Evolutionary conservation across 768 basidiomycete species (phyloP), one percentile per base, ranked within the genome.

Genomic region (Lentinula lateritia): DNA sequence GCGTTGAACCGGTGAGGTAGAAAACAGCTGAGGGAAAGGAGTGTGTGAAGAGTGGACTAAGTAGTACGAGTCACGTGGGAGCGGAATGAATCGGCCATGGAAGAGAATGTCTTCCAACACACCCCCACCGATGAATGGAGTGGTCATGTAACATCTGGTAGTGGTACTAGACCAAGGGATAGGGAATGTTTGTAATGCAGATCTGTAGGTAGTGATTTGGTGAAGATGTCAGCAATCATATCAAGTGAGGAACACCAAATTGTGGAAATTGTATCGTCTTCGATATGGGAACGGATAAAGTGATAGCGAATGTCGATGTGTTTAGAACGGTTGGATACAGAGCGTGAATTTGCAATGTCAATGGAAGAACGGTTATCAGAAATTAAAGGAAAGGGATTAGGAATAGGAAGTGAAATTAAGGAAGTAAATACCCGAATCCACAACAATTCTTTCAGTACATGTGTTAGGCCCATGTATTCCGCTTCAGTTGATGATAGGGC

Each of bases 171-270:
- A 28, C 28, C 28, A 28, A 28, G 28, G 28, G 28, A 28, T 28
- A 28, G 28, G 28, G 28, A 28, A 28, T 28, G 3, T 3, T 28
- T 28, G 28, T 28, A 28, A 3, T 28, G 28, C 3, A 28, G 3
- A 4, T 28, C 28, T 28, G 28, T 1, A 23, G 58, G 42, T 4
- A 73, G 65, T 5, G 66, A 52, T 61, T 78, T 78, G 1, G 72
- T 77, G 52, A 78, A 66, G 1, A 68, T 50, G 64, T 77, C 76
- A 2, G 76, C 73, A 4, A 64, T 34, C 60, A 71, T 74, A 34
- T 71, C 61, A 1, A 53, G 56, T 0, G 71, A 71, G 2, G 72
- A 64, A 43, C 67, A 63, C 52, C 73, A 71, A 5, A 52, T n/a
- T n/a, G 73, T 52, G 1, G 16, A 9, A 35, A 76, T 62, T 2